Evolutionary conservation across 306 rosid genomes (phyloP), one percentile per base, ranked within the genome.

Genomic region (Quercus rubra): DNA sequence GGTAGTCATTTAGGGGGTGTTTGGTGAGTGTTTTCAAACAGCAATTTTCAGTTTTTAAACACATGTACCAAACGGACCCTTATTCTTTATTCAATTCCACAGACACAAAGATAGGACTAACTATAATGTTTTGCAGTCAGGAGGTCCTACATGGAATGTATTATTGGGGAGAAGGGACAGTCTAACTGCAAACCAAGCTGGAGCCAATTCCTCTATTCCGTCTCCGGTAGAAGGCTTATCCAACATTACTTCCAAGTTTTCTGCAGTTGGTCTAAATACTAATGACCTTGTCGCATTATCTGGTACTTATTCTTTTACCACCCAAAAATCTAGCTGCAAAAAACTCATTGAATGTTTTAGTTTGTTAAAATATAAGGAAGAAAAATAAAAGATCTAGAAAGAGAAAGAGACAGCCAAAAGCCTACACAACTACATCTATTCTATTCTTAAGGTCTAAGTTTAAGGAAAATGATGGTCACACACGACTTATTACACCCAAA

Each of bases 281-380:
- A 91, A 78, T 6, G 94, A 93, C 71, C 93, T 93, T 1, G 98
- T 91, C 21, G 90, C 93, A 54, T 78, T 89, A 55, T 93, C 98
- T 2, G 97, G 97, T 93, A 83, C n/a, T 57, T 19, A 12, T 4
- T 72, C 11, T 23, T 11, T 11, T 20, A 9, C 25, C 25, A 67
- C 4, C 71, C 10, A 31, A 67, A 7, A 41, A 41, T 41, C 46
- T 41, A 8, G 46, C 11, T 8, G 46, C 46, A 41, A 41, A 61
- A 67, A 33, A 8, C 8, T 9, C 71, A 18, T 66, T 33, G 46
- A 43, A 17, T 31, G 46, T 27, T 63, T 63, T 3, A 31, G 46
- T 3, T 41, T 7, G 11, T 41, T 41, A 41, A 41, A 41, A 41
- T 41, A 41, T 41, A 41, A 41, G 46, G 46, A 41, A 41, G 46